Base-by-base conservation (phyloP, 202 grass and related monocot genomes). In the Carex arenaria region DNA sequence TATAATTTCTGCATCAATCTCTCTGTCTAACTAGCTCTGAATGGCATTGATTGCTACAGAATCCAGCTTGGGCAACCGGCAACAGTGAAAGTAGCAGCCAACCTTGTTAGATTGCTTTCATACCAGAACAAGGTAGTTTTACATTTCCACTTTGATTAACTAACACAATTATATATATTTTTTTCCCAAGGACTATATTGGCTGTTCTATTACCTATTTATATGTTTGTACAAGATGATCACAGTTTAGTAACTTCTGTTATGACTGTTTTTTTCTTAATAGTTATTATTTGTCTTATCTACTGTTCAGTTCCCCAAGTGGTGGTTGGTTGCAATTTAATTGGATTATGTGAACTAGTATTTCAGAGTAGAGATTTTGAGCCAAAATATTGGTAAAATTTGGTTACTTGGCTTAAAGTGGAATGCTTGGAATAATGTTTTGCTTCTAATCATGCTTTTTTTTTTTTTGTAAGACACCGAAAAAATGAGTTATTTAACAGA, bases 21-120 rank as follows among this genome's bases (percentile, higher is more conserved):
- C 28, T 77, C 51, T 78, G 6, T 57, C 52, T 57, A 57, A 78
- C 73, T 38, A 36, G 15, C 30, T 78, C 52, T 78, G 15, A 42
- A 10, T 59, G 73, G 11, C 9, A 17, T 59, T 19, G 26, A 22
- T 78, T 64, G 80, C 17, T 87, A 45, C 84, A 97, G 90, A 64
- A 98, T 98, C 80, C 92, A 95, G 82, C 87, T 86, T 81, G 95
- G 92, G 38, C 92, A 95, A 80, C 90, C 87, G 73, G 90, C 95
- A 82, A 91, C 90, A 19, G 95, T 95, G 51, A 98, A 98, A 86
- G 92, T 90, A 68, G 82, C 95, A 52, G 82, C 95, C 47, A 98
- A 98, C 78, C 91, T 98, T 84, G 87, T 98, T 88, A 91, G 95
- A 80, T 85, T 98, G 80, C 78, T 98, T 45, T 89, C 95, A 22